A percentile compares a stretch with the other conserved stretches of the same genome.
Conservation (phyloP, 1,284 basidiomycete species). For the Microbotryomycetes sp. region DNA sequence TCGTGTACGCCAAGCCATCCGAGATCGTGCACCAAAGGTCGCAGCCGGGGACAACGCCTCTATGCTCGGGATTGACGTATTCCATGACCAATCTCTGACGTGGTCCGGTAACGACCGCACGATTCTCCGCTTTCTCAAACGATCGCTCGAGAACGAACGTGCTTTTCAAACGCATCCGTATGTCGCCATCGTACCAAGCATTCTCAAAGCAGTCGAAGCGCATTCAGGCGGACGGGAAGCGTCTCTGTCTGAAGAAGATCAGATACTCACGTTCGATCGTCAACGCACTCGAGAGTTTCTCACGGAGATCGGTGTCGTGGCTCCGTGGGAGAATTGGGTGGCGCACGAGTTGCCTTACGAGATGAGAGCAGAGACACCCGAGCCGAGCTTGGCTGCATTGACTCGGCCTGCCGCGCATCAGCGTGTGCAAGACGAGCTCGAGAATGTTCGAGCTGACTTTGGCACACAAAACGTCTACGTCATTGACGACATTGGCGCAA, state of each 20-base stretch:
- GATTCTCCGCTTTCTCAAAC: conserved; percentile 60
- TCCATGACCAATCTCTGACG: conserved; percentile 23
- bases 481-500: conserved; percentile 72
- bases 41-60: conserved; percentile 28
- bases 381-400: conserved; percentile 1
- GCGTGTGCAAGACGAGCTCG: conserved; percentile 38
- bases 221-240: conserved; percentile 25
- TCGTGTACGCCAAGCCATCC: conserved; percentile 35
- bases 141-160: conserved; percentile 55
- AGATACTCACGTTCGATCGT: conserved; percentile 40
- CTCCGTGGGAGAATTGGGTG: conserved; percentile 25
- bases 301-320: conserved; percentile 11
- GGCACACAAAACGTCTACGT: conserved; percentile 74
- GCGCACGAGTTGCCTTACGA: conserved; percentile 3
- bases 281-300: conserved; percentile 22
- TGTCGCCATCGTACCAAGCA: conserved; percentile 48
- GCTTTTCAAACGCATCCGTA: conserved; percentile 61
- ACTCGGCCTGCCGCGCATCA: conserved; percentile 12
- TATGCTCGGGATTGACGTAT: conserved; percentile 33
- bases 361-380: not conserved
- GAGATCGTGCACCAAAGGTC: conserved; percentile 31
- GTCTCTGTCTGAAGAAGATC: conserved; percentile 34
- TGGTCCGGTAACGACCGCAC: conserved; percentile 56
- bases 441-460: conserved; percentile 74
- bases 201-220: conserved; percentile 52